Evolutionary conservation across 1,139 yeast genomes (phyloP).

Genomic region (Ogataea hybrid): DNA sequence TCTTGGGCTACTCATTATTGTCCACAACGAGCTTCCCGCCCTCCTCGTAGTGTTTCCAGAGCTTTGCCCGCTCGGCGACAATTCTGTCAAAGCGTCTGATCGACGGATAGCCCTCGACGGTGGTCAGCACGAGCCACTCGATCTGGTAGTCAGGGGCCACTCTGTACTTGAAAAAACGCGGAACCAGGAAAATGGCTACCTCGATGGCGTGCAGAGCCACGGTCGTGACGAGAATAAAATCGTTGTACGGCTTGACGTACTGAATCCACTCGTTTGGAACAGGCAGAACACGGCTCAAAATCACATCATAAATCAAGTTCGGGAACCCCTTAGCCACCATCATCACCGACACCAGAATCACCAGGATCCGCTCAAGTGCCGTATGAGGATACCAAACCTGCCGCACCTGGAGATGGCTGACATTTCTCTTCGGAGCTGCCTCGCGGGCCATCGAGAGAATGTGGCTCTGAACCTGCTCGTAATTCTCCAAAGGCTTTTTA

Average conservation of each 20-base stretch:
- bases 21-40: constrained; percentile 7
- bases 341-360: constrained; percentile 32
- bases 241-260: constrained; percentile 22
- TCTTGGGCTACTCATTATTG: neutral
- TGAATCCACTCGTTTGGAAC: constrained; percentile 24
- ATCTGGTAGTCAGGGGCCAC: constrained; percentile 50
- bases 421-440: constrained; percentile 66
- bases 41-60: constrained; percentile 10
- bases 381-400: constrained; percentile 46
- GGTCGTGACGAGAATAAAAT: constrained; percentile 32
- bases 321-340: constrained; percentile 31
- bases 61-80: constrained; percentile 11
- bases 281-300: constrained; percentile 13
- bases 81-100: constrained; percentile 43
- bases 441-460: constrained; percentile 64
- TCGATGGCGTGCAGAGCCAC: constrained; percentile 51
- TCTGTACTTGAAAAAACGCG: constrained; percentile 50
- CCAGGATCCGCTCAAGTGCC: constrained; percentile 17
- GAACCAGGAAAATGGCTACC: constrained; percentile 39
- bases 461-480: constrained; percentile 51
- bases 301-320: constrained; percentile 19
- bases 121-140: constrained; percentile 52
- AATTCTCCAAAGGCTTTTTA: constrained; percentile 39
- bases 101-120: constrained; percentile 58
- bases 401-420: constrained; percentile 54